These are phyloP conservation scores for Penicillium sp. DNA, from an alignment of 2,329 filamentous ascomycete genomes.

Conservation along the genomic window DNA sequence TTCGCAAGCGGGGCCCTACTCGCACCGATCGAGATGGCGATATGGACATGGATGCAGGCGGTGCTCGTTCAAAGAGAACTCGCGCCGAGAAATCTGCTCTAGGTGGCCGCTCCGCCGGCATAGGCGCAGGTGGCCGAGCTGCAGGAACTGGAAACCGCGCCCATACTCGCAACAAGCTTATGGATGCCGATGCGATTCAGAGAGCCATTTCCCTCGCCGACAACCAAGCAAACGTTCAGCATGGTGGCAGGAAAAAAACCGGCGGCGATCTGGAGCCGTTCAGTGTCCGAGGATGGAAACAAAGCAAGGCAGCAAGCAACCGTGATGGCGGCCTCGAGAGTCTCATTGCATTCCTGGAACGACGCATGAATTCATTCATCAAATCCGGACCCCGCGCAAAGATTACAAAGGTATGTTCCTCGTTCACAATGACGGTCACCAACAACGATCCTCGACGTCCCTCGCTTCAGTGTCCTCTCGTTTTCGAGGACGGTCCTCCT, in stretches of 20 bases:
- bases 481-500: conserved; percentile 42
- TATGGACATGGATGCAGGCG: conserved; percentile 55
- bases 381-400: conserved; percentile 55
- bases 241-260: conserved; percentile 29
- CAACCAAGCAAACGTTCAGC: conserved; percentile 40
- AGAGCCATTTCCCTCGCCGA: conserved; percentile 34
- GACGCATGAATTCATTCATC: conserved; percentile 59
- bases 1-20: conserved; percentile 49
- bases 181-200: conserved; percentile 39
- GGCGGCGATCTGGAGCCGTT: conserved; percentile 34
- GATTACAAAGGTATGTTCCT: conserved; percentile 74
- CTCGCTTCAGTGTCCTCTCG: conserved; percentile 40
- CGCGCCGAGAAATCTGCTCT: conserved; percentile 14
- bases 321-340: conserved; percentile 64
- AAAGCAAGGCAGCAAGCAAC: conserved; percentile 67
- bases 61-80: conserved; percentile 36
- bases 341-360: conserved; percentile 67
- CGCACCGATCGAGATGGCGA: conserved; percentile 61
- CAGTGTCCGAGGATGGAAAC: conserved; percentile 60
- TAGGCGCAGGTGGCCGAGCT: conserved; percentile 28
- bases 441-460: conserved; percentile 37
- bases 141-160: conserved; percentile 19
- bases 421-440: conserved; percentile 43
- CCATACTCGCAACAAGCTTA: conserved; percentile 30
- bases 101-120: conserved; percentile 2